phyloP scores from a whole-genome alignment of 2,329 filamentous ascomycete species.

The Cladorrhinum sp. region DNA sequence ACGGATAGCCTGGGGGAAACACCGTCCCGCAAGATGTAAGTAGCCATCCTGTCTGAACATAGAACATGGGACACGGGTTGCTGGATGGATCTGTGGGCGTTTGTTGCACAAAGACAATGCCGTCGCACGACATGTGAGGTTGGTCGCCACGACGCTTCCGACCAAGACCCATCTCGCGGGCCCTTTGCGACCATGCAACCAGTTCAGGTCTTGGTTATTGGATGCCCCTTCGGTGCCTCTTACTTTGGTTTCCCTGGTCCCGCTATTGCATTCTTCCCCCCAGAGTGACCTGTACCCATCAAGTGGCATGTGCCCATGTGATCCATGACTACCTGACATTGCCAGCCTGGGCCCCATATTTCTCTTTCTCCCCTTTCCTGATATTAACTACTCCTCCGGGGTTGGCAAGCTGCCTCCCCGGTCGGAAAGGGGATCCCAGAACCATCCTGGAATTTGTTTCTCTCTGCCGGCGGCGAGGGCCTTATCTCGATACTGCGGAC shows the following conservation, averaged over 20 bases:
- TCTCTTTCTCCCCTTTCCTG: not conserved
- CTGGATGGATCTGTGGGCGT: not conserved
- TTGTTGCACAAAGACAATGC: conserved; percentile 14
- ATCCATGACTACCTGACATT: too few species aligned
- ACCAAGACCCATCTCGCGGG: conserved; percentile 9
- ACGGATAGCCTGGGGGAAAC: not conserved
- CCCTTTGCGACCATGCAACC: not conserved
- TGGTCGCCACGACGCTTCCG: conserved; percentile 21
- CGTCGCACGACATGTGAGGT: conserved; percentile 16
- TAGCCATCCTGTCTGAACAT: not conserved
- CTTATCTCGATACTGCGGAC: conserved; percentile 29
- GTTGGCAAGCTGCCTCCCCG: conserved; percentile 3
- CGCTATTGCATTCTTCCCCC: not conserved
- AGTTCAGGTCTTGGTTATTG: not conserved
- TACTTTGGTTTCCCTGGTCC: not conserved
- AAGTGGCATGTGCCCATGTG: not conserved
- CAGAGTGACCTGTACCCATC: not conserved
- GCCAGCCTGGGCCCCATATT: too few species aligned
- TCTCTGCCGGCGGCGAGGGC: conserved; percentile 5
- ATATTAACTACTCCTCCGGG: not conserved
- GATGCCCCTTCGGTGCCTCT: not conserved
- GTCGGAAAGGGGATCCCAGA: not conserved
- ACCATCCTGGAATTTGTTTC: not conserved
- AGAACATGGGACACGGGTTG: not conserved
- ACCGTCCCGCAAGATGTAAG: too few species aligned